Evolutionary conservation across 768 basidiomycete species (phyloP).

Genomic region (Pleurotus platypus): DNA sequence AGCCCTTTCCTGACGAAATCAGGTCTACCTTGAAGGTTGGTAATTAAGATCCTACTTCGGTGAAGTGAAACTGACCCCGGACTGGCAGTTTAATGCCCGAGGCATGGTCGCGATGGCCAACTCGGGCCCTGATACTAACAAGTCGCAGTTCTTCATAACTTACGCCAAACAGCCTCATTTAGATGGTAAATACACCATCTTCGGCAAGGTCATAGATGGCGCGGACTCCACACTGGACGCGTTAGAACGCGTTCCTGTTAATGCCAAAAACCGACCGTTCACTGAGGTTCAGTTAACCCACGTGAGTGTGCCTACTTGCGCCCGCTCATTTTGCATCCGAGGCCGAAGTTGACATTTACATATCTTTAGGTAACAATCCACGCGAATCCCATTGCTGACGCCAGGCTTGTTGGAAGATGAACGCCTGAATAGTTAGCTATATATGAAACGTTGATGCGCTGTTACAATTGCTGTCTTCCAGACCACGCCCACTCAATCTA

Average conservation of each 20-base stretch:
- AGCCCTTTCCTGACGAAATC: constrained; percentile 88
- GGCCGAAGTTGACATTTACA: background rate
- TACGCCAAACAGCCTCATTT: constrained; percentile 93
- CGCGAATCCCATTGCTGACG: constrained; percentile 93
- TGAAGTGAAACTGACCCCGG: constrained; percentile 17
- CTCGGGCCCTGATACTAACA: constrained; percentile 91
- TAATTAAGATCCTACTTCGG: constrained; percentile 7
- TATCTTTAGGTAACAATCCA: constrained; percentile 74
- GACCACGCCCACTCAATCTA: background rate
- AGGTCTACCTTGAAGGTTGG: constrained; percentile 89
- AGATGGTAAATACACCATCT: constrained; percentile 91
- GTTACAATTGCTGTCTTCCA: background rate
- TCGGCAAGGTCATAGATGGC: constrained; percentile 98
- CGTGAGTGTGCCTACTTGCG: constrained; percentile 41
- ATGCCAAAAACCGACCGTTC: constrained; percentile 83
- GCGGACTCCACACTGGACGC: constrained; percentile 88
- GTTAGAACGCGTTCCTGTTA: constrained; percentile 93
- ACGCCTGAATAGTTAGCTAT: background rate
- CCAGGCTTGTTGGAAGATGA: constrained; percentile 30
- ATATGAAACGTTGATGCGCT: background rate
- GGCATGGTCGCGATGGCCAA: constrained; percentile 99
- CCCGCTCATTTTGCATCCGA: constrained; percentile 5
- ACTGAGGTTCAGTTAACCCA: constrained; percentile 79
- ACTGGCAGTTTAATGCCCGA: constrained; percentile 82
- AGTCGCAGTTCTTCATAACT: constrained; percentile 85